These are phyloP conservation scores for Leucocoprinus leucothites DNA, from an alignment of 768 basidiomycete genomes.

Conservation along the genomic window DNA sequence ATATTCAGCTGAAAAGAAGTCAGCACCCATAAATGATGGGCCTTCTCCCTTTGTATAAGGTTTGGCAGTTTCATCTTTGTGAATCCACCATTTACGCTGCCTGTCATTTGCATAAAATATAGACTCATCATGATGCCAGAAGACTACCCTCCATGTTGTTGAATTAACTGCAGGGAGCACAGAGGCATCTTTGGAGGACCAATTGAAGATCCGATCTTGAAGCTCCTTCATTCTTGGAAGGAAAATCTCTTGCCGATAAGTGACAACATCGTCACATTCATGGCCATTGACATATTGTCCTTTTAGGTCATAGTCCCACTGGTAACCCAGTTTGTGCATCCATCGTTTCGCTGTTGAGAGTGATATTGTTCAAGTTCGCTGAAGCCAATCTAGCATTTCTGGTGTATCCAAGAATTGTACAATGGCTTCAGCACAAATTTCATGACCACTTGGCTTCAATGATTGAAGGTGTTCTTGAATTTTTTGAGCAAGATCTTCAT, in stretches of 20 bases:
- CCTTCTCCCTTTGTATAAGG: conserved; percentile 38
- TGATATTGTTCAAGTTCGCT: conserved; percentile 18
- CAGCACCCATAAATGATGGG: conserved; percentile 32
- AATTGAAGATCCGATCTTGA: background rate
- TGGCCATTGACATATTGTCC: conserved; percentile 21
- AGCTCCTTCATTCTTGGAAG: conserved; percentile 22
- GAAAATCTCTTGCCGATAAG: conserved; percentile 27
- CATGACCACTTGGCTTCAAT: conserved; percentile 9
- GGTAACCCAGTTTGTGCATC: conserved; percentile 28
- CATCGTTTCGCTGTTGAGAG: conserved; percentile 23
- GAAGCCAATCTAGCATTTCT: conserved; percentile 13
- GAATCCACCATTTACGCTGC: conserved; percentile 25
- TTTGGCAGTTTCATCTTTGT: conserved; percentile 20
- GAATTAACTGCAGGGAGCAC: background rate
- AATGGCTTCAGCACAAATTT: conserved; percentile 16
- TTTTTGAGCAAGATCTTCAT: conserved; percentile 16
- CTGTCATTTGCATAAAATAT: conserved; percentile 37
- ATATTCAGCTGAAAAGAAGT: conserved; percentile 32
- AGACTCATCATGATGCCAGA: conserved; percentile 36
- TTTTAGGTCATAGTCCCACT: conserved; percentile 19
- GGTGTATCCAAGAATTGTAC: conserved; percentile 14
- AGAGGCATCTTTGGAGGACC: background rate
- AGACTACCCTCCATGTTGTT: background rate
- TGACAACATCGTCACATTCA: conserved; percentile 32
- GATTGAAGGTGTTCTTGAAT: conserved; percentile 12